phyloP scores from a whole-genome alignment of 78 protist species.

The Cyanophora paradoxa region DNA sequence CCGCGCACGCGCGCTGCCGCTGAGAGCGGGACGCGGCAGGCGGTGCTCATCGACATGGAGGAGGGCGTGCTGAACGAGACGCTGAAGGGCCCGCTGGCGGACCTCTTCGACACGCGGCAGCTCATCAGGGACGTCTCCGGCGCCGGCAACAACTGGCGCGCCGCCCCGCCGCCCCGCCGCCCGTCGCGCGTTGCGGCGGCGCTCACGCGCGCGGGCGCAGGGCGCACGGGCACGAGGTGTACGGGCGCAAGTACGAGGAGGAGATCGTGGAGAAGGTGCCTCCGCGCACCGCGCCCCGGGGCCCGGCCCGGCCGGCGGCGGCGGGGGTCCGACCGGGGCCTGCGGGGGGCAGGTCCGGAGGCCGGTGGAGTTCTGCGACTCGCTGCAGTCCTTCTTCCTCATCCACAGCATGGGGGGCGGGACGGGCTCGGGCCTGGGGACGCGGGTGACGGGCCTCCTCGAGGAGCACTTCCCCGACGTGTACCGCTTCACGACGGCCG shows the following conservation, averaged over 20 bases:
- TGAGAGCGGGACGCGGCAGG: slow-evolving; percentile 21
- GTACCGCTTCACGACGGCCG: slow-evolving; percentile 21
- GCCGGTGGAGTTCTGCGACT: slow-evolving; percentile 56
- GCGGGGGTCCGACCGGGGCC: not conserved
- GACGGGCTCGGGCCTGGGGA: slow-evolving; percentile 82
- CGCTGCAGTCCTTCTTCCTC: slow-evolving; percentile 50
- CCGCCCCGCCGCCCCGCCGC: slow-evolving; percentile 18
- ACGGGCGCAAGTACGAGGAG: slow-evolving; percentile 43
- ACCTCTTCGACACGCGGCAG: slow-evolving; percentile 51
- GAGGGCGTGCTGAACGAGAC: slow-evolving; percentile 67
- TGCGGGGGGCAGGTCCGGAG: slow-evolving; percentile 21
- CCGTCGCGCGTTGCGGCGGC: no score
- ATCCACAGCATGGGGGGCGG: slow-evolving; percentile 73
- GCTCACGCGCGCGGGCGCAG: not conserved
- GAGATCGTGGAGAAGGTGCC: not conserved
- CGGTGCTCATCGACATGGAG: slow-evolving; percentile 77
- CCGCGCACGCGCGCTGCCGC: not conserved
- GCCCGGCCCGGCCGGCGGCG: not conserved
- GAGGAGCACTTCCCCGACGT: slow-evolving; percentile 42
- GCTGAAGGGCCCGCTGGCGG: slow-evolving; percentile 38
- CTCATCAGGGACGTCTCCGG: slow-evolving; percentile 48
- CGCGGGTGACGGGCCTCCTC: slow-evolving; percentile 34
- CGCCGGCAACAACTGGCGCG: slow-evolving; percentile 76
- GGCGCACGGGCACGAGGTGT: slow-evolving; percentile 42
- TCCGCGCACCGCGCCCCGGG: no score